Base-by-base conservation (phyloP, 257 asterid species). In the Solanum ossicruentum region DNA sequence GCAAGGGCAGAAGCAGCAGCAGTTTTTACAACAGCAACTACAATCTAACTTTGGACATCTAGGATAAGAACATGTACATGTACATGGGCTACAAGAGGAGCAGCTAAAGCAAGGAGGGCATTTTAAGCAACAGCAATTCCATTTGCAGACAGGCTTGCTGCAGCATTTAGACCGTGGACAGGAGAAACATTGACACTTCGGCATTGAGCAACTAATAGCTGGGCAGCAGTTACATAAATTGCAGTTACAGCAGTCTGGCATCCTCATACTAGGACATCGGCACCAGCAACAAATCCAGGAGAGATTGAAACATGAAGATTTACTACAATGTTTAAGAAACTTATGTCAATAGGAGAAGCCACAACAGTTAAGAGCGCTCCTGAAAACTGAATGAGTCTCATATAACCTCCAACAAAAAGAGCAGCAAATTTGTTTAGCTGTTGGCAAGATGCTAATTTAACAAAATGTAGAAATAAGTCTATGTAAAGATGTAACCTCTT, bases 281-380 rank as follows among this genome's bases (percentile, higher is more conserved):
- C 88, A 73, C 39, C 88, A 84, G 82, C 96, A 91, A 84, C 95
- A 89, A 45, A 81, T 83, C 90, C 95, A 90, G 3, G 97, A 92
- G 18, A 91, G 41, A 65, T 73, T 89, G 88, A 90, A 89, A 86
- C 93, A 92, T 6, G 94, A 90, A 13, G 84, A n/a, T 83, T 92
- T 92, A 56, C 98, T 92, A 92, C 89, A 80, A 71, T 18, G 36
- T 78, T 51, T 66, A 39, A 23, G 80, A 69, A 52, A 78, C 16
- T 3, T 52, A 0, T 52, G 83, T 78, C 18, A 78, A 28, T 16
- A 28, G 49, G 11, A 78, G 65, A 52, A 52, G 65, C 10, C 10
- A 78, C 28, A 26, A 36, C 0, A 13, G 23, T 8, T 17, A 4
- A 16, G 18, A 77, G 82, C 61, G 82, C 45, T 51, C 65, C 17